Evolutionary conservation across 83 land plant genomes (phyloP).

Genomic region (Thuja plicata): DNA sequence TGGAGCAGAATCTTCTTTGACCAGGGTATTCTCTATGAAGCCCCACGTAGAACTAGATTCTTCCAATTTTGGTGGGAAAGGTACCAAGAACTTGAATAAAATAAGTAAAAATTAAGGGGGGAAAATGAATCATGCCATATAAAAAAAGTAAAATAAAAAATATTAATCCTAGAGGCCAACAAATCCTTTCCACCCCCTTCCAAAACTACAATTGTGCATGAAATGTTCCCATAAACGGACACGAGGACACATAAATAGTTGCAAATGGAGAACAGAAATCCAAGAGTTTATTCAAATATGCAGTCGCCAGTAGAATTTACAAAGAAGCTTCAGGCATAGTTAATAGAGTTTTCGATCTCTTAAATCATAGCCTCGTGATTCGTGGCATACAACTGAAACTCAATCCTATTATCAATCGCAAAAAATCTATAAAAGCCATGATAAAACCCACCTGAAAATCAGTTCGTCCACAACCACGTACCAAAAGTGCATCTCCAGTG

Average conservation of each 20-base stretch:
- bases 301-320: not conserved
- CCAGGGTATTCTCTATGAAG: not conserved
- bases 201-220: not conserved
- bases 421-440: not conserved
- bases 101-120: not conserved
- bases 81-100: not conserved
- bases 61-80: not conserved
- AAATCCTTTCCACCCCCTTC: not conserved
- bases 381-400: not conserved
- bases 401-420: not conserved
- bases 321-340: not conserved
- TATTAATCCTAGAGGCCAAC: not conserved
- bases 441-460: slow-evolving; percentile 80
- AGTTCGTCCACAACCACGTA: slow-evolving; percentile 98
- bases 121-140: not conserved
- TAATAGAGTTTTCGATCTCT: not conserved
- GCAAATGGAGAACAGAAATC: not conserved
- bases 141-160: not conserved
- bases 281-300: not conserved
- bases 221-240: not conserved
- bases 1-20: not conserved
- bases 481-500: slow-evolving; percentile 92
- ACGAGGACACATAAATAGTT: not conserved
- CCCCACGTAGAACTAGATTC: not conserved
- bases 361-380: not conserved